Base-by-base conservation (phyloP, 2,329 filamentous ascomycete species). In the Scedosporium dehoogii region DNA sequence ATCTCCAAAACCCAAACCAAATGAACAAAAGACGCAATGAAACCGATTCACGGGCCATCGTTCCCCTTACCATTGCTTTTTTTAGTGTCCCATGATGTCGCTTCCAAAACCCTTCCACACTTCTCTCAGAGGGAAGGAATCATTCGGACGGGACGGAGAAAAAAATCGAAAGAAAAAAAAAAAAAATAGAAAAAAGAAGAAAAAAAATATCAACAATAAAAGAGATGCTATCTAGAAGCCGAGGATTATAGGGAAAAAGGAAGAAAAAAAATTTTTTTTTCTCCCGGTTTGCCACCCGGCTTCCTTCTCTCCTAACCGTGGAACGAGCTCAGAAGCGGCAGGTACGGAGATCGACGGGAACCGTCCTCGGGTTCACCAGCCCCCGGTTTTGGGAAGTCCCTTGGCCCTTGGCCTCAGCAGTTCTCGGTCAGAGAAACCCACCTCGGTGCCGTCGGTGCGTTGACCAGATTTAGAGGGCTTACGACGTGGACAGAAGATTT, bases 331-430 rank as follows among this genome's bases (percentile, higher is more conserved):
- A 62, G 53, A 59, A 6, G 9, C 38, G 41, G 27, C 16, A 56
- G 59, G 27, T 10, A 55, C n/a, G 42, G 53, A 29, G 38, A 61
- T 33, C 18, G 25, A 48, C 57, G 64, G 57, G 63, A 64, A 60
- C 61, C 58, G 9, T 63, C 66, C 44, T 65, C 63, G 1, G 51
- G 51, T 55, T 55, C 18, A 21, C 7, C 21, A 16, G 18, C 7
- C 51, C 51, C 51, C 51, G 51, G 51, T 55, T 55, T 55, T 14
- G 23, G 23, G 51, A 55, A 23, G 51, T 55, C 18, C 18, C 18
- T 38, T 38, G 33, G 33, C 33, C 33, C 33, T 38, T 38, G 10
- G 33, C 33, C 33, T 38, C 33, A 38, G 33, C 10, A 38, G 33
- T 4, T 38, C 33, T 38, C 33, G 33, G 33, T 38, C 33, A 38